Evolutionary conservation across 2,329 filamentous ascomycete genomes (phyloP).

Genomic region (Penicillium sp.): DNA sequence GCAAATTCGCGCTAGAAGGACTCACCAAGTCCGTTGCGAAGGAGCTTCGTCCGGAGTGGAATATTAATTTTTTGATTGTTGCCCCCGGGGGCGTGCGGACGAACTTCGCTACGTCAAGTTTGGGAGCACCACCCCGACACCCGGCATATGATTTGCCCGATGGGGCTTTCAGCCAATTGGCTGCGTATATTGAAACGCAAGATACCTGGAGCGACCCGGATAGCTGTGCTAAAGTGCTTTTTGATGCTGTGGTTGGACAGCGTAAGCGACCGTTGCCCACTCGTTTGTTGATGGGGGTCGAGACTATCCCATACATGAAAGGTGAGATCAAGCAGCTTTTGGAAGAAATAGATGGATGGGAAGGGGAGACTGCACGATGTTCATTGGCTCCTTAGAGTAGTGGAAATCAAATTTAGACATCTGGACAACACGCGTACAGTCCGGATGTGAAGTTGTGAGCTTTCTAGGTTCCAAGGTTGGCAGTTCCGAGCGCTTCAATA

Average conservation of each 20-base stretch:
- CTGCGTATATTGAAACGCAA: constrained; percentile 10
- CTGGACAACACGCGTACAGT: no score
- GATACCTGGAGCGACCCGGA: constrained; percentile 18
- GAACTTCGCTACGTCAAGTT: constrained; percentile 8
- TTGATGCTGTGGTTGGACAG: constrained; percentile 12
- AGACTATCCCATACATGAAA: constrained; percentile 12
- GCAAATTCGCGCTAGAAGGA: constrained; percentile 51
- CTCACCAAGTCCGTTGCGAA: constrained; percentile 49
- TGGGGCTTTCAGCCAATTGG: constrained; percentile 8
- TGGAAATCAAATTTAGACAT: not conserved
- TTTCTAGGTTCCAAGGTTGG: no score
- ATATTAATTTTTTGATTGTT: constrained; percentile 36
- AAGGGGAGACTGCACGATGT: constrained; percentile 10
- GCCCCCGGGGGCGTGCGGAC: constrained; percentile 25
- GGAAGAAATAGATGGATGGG: constrained; percentile 14
- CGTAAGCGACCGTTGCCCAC: constrained; percentile 9
- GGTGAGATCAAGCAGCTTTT: constrained; percentile 11
- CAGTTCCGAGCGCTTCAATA: no score
- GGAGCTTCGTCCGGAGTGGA: constrained; percentile 47
- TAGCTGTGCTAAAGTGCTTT: constrained; percentile 15
- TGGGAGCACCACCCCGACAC: constrained; percentile 2
- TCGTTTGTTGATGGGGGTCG: constrained; percentile 16
- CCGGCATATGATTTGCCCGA: constrained; percentile 4
- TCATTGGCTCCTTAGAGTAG: not conserved
- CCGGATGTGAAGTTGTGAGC: no score